A percentile compares a stretch with the other conserved stretches of the same genome.
phyloP scores from a whole-genome alignment of 495 filamentous ascomycete species.

The Podospora australis region DNA sequence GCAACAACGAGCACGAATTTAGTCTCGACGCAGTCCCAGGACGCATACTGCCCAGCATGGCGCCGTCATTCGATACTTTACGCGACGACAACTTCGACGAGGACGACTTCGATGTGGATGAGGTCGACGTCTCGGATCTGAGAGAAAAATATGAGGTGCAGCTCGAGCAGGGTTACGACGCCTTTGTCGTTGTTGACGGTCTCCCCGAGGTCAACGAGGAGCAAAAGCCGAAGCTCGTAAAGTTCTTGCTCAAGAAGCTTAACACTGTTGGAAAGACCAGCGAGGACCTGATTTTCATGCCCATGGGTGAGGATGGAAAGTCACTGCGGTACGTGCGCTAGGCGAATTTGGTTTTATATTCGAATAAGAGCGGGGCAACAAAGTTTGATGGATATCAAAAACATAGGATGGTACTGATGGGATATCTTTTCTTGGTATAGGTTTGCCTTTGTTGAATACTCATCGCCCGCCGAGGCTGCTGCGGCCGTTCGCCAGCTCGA shows the following conservation, averaged over 20 bases:
- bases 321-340: conserved; percentile 65
- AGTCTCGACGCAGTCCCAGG: conserved; percentile 4
- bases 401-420: not conserved
- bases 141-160: conserved; percentile 89
- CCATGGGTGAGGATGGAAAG: conserved; percentile 71
- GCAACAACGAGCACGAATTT: too few relatives aligned
- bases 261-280: conserved; percentile 72
- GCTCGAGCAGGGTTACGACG: conserved; percentile 89
- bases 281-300: conserved; percentile 90
- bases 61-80: conserved; percentile 52
- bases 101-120: conserved; percentile 82
- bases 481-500: conserved; percentile 83
- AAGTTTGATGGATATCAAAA: not conserved
- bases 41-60: conserved; percentile 41
- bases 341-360: not conserved
- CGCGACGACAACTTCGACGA: conserved; percentile 71
- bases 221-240: conserved; percentile 81
- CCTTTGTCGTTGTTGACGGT: conserved; percentile 92
- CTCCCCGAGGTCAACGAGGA: conserved; percentile 79
- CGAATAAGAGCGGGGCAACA: not conserved
- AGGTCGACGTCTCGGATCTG: conserved; percentile 92
- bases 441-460: conserved; percentile 93
- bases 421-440: conserved; percentile 34
- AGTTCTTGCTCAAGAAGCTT: conserved; percentile 89
- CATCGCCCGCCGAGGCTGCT: conserved; percentile 82